A percentile compares a stretch with the other conserved stretches of the same genome.
These are phyloP conservation scores for Apiospora rasikravindrae DNA, from an alignment of 2,329 filamentous ascomycete species.

Conservation along the genomic window DNA sequence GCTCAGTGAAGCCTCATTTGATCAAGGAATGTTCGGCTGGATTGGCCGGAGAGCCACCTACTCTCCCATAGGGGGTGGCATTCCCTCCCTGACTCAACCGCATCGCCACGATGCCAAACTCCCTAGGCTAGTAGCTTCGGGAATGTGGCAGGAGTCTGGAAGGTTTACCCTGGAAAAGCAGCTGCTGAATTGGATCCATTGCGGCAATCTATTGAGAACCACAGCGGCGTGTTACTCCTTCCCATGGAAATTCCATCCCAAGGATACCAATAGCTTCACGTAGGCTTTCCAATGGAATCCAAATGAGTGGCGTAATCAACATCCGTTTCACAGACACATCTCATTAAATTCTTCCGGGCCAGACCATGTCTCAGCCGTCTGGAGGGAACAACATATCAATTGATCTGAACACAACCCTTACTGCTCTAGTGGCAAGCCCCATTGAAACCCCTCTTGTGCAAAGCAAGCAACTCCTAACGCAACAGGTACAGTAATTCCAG, in stretches of 20 bases:
- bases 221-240: neutral
- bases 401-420: constrained; percentile 31
- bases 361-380: constrained; percentile 31
- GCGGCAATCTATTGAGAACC: neutral
- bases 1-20: constrained; percentile 2
- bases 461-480: constrained; percentile 26
- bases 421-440: constrained; percentile 25
- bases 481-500: constrained; percentile 33
- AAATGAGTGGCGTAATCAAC: neutral
- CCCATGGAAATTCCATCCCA: neutral
- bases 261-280: neutral
- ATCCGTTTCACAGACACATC: neutral
- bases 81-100: constrained; percentile 27
- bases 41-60: neutral
- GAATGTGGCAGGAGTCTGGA: constrained; percentile 26
- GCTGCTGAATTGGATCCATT: neutral
- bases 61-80: constrained; percentile 21
- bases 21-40: neutral
- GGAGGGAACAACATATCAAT: constrained; percentile 23
- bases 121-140: constrained; percentile 22
- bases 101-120: constrained; percentile 24
- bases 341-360: constrained; percentile 27
- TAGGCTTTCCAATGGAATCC: neutral
- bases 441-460: constrained; percentile 19
- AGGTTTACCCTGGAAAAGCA: neutral